Evolutionary conservation across 768 basidiomycete genomes (phyloP).

Genomic region (Leucosporidium scottii): DNA sequence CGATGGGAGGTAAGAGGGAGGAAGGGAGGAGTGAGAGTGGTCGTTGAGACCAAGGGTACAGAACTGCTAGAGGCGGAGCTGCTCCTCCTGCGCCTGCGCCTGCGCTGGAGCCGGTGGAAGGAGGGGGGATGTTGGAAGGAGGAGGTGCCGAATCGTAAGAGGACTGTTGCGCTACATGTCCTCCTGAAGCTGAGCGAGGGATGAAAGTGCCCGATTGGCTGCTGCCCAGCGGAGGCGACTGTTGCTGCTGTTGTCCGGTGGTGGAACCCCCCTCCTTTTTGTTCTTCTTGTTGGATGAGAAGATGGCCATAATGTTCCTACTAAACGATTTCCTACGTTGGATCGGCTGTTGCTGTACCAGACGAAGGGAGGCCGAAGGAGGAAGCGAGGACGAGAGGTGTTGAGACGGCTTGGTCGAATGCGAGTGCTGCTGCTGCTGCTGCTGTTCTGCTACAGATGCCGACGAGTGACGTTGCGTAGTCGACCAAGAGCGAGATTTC

Average conservation of each 20-base stretch:
- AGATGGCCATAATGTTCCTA: slow-evolving; percentile 26
- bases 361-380: no score
- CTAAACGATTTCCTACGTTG: not conserved
- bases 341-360: not conserved
- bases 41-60: slow-evolving; percentile 77
- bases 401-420: no score
- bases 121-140: not conserved
- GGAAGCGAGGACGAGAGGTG: no score
- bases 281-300: slow-evolving; percentile 26
- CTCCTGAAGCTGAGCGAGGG: not conserved
- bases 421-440: no score
- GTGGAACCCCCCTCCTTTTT: slow-evolving; percentile 10
- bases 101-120: not conserved
- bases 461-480: no score
- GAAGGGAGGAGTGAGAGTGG: slow-evolving; percentile 60
- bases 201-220: not conserved
- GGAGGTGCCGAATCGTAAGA: not conserved
- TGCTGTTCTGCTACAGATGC: no score
- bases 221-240: not conserved
- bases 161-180: not conserved
- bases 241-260: not conserved
- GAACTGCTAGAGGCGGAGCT: slow-evolving; percentile 17
- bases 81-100: not conserved
- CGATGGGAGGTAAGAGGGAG: slow-evolving; percentile 52
- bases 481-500: no score